Evolutionary conservation across 805 yeast genomes (phyloP).

Genomic region (Saturnispora diversa): DNA sequence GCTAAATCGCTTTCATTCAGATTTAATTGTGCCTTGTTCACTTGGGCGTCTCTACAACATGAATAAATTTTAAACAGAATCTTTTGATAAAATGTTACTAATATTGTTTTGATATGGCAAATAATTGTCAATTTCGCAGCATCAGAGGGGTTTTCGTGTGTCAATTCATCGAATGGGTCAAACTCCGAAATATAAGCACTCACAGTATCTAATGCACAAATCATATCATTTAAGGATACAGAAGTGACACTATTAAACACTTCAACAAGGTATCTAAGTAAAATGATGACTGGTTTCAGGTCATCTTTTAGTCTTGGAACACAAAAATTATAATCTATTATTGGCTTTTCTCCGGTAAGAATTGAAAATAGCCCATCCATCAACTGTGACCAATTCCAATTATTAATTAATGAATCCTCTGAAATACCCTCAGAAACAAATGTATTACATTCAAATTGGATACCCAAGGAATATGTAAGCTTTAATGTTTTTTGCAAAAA

Average conservation of each 20-base stretch:
- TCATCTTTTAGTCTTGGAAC: constrained; percentile 11
- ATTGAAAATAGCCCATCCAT: constrained; percentile 17
- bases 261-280: constrained; percentile 5
- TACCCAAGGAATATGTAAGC: background rate
- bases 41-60: constrained; percentile 1
- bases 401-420: background rate
- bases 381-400: constrained; percentile 17
- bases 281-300: background rate
- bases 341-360: constrained; percentile 17
- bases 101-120: background rate
- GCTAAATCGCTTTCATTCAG: background rate
- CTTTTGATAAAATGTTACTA: constrained; percentile 4
- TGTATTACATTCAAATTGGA: constrained; percentile 3
- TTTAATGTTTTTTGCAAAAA: background rate
- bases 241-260: constrained; percentile 5
- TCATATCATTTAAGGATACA: constrained; percentile 7
- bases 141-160: background rate
- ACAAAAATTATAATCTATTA: constrained; percentile 18
- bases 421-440: constrained; percentile 4
- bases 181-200: background rate
- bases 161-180: background rate
- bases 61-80: constrained; percentile 6
- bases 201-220: constrained; percentile 5
- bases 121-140: background rate
- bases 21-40: background rate